These are phyloP conservation scores for Acorus gramineus DNA, from an alignment of 106 monocot species.

Conservation along the genomic window DNA sequence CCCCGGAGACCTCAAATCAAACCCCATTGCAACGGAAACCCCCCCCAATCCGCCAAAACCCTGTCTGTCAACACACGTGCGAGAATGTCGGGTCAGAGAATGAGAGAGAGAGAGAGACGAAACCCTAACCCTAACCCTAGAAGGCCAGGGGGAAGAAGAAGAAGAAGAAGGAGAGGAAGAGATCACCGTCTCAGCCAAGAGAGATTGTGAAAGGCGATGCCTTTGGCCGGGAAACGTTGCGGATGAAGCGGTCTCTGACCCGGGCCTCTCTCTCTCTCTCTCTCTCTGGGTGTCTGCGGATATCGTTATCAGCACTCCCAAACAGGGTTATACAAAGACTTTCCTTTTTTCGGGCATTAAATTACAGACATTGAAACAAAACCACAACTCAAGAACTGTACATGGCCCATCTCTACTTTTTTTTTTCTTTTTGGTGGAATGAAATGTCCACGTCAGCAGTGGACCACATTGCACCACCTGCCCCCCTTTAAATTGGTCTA, in stretches of 20 bases:
- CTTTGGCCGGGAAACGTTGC: neutral
- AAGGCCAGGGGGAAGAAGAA: neutral
- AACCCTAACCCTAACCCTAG: neutral
- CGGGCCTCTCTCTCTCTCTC: neutral
- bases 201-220: neutral
- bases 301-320: no score
- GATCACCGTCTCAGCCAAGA: neutral
- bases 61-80: neutral
- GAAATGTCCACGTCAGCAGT: no score
- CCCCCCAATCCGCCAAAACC: neutral
- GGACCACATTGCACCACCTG: no score
- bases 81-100: neutral
- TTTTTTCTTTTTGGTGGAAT: no score
- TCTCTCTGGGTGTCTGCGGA: neutral
- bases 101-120: neutral
- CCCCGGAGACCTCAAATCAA: conserved; percentile 1
- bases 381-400: no score
- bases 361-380: no score
- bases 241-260: neutral
- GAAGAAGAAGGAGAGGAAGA: neutral
- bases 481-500: no score
- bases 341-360: no score
- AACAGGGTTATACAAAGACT: no score
- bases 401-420: no score
- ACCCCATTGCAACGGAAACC: neutral